Conservation (phyloP, 345 rosid species). For the Arabis alpina region DNA sequence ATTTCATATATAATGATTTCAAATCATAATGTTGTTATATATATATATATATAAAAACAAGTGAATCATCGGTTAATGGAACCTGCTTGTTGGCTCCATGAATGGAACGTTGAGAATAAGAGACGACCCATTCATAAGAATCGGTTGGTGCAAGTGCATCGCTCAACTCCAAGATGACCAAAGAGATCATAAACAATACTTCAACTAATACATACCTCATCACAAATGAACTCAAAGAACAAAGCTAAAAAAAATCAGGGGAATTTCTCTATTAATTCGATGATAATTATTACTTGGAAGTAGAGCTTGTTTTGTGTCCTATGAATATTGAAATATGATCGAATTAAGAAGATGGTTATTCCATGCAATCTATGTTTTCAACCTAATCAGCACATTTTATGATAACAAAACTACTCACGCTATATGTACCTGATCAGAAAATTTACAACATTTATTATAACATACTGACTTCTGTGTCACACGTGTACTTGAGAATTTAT, state of each 20-base stretch:
- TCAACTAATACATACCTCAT: constrained; percentile 25
- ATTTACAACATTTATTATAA: no score
- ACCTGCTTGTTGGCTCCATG: constrained; percentile 58
- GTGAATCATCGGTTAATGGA: background rate
- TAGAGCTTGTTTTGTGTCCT: background rate
- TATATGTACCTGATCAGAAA: constrained; percentile 12
- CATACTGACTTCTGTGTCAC: background rate
- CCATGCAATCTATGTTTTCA: constrained; percentile 32
- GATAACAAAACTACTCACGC: constrained; percentile 5
- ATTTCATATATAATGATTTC: background rate
- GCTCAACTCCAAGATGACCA: constrained; percentile 22
- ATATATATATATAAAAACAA: background rate
- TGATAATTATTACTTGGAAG: background rate
- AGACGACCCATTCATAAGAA: constrained; percentile 54
- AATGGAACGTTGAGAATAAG: constrained; percentile 51
- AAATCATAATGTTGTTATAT: background rate
- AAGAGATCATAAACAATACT: constrained; percentile 17
- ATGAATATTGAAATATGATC: constrained; percentile 6
- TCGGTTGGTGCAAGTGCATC: constrained; percentile 37
- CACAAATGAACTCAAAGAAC: background rate
- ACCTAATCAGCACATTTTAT: constrained; percentile 31
- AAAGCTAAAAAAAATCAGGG: background rate
- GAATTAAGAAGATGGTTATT: background rate
- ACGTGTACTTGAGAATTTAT: background rate
- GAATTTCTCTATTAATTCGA: background rate